Base-by-base conservation (phyloP, 495 filamentous ascomycete genomes). In the Bryoglossum gracile region DNA sequence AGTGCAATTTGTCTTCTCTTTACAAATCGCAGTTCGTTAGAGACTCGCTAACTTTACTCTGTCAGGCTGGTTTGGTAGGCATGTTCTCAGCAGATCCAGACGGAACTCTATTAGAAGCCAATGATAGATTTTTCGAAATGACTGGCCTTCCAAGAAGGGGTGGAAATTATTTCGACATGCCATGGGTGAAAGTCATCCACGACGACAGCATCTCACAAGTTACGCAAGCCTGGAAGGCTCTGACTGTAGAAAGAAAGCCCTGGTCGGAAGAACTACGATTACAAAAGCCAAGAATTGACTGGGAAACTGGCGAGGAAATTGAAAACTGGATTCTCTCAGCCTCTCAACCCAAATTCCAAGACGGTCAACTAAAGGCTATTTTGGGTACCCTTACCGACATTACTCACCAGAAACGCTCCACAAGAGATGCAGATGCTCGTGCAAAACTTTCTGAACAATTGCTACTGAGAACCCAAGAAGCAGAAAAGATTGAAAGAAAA, bases 401-500 rank as follows among this genome's bases (percentile, higher is more conserved):
- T 43, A 77, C 75, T 51, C 66, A 84, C 13, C 66, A 85, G 22
- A 80, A 75, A 25, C 71, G 80, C 14, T 81, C 84, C 50, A 64
- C 84, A 4, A 78, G 74, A 4, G 84, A 80, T 0, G 76, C 78
- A 5, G 65, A 76, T 28, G 77, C 84, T 60, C 72, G 77, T 4
- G 74, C 82, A 36, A 71, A 80, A 52, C 71, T 86, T 3, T 80
- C 82, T 1, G 76, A 82, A 57, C 75, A 84, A 60, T 78, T 81
- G 3, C 37, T 53, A 28, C 13, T 41, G 1, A 21, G 26, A 4
- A 43, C 43, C 2, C 33, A 41, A 23, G 34, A 53, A 40, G 35
- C 42, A 1, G 69, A 75, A 25, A 82, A 43, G 25, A 43, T 30
- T 14, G 41, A 86, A 59, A 75, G 75, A 21, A 76, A 75, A 35